Evolutionary conservation across 176 grass and related monocot species (phyloP).

Genomic region (Pharus latifolius): DNA sequence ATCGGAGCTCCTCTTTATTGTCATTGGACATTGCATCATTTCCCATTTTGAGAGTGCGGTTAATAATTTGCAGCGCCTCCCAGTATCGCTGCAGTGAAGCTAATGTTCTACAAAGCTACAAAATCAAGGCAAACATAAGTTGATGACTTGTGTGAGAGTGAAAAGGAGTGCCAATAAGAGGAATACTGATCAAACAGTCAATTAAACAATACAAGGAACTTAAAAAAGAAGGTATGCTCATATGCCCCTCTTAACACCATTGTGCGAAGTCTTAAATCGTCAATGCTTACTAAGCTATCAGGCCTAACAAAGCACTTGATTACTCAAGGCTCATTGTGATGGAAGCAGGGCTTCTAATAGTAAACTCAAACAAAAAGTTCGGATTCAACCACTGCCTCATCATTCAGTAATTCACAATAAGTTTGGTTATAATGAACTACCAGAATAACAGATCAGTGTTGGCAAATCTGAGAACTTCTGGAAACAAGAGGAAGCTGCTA

Average conservation of each 20-base stretch:
- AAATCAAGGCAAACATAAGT: not conserved
- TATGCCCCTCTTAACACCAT: not conserved
- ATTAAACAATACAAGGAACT: not conserved
- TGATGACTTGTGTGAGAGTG: not conserved
- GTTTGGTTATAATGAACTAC: no score
- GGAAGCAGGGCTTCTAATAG: not conserved
- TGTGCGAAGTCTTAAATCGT: not conserved
- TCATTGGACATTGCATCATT: slow-evolving; percentile 47
- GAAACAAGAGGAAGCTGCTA: no score
- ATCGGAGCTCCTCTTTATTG: slow-evolving; percentile 61
- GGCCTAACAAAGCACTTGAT: not conserved
- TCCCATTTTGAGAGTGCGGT: slow-evolving; percentile 69
- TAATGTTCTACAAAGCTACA: slow-evolving; percentile 78
- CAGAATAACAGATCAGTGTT: no score
- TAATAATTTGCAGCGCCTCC: slow-evolving; percentile 83
- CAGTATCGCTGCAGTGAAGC: slow-evolving; percentile 58
- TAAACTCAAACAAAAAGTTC: not conserved
- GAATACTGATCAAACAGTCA: not conserved
- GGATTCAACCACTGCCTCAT: not conserved
- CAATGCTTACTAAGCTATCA: not conserved
- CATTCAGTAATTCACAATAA: no score
- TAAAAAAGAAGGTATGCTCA: not conserved
- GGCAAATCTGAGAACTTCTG: no score
- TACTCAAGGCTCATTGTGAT: not conserved
- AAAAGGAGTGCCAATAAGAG: not conserved